Conservation (phyloP, 495 filamentous ascomycete species). For the Corynascus novoguineensis region DNA sequence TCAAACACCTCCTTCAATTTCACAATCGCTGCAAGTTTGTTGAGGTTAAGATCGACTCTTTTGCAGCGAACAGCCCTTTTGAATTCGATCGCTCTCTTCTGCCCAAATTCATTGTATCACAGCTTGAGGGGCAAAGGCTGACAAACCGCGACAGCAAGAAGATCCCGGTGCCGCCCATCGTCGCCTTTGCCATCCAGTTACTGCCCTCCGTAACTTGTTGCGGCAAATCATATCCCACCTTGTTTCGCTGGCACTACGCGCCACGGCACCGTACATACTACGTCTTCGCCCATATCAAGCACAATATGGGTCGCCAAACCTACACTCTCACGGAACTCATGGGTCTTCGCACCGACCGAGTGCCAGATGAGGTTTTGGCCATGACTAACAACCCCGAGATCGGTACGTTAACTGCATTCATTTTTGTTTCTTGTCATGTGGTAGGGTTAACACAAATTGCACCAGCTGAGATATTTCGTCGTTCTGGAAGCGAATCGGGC, state of each 20-base stretch:
- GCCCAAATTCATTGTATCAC: slow-evolving; percentile 32
- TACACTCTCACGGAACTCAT: slow-evolving; percentile 39
- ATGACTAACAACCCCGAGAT: slow-evolving; percentile 30
- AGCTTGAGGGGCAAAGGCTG: slow-evolving; percentile 34
- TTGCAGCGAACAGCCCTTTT: neutral
- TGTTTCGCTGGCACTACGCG: slow-evolving; percentile 30
- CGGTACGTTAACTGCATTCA: slow-evolving; percentile 22
- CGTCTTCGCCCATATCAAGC: slow-evolving; percentile 30
- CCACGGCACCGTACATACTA: slow-evolving; percentile 27
- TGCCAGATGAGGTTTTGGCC: slow-evolving; percentile 8
- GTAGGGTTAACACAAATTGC: neutral
- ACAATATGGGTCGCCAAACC: slow-evolving; percentile 30
- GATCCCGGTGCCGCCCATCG: slow-evolving; percentile 20
- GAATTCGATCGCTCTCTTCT: slow-evolving; percentile 6
- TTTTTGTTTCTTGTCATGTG: neutral
- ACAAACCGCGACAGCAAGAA: slow-evolving; percentile 21
- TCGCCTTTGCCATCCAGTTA: slow-evolving; percentile 21
- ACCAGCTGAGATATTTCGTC: slow-evolving; percentile 26
- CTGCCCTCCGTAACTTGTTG: slow-evolving; percentile 10
- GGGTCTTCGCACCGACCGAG: slow-evolving; percentile 19
- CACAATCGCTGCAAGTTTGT: slow-evolving; percentile 12
- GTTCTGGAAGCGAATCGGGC: slow-evolving; percentile 19
- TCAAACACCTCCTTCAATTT: slow-evolving; percentile 18
- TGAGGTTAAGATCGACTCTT: slow-evolving; percentile 10
- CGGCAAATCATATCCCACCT: slow-evolving; percentile 19